Conservation (phyloP, 306 rosid species). For the Pterocarpus macrocarpus region DNA sequence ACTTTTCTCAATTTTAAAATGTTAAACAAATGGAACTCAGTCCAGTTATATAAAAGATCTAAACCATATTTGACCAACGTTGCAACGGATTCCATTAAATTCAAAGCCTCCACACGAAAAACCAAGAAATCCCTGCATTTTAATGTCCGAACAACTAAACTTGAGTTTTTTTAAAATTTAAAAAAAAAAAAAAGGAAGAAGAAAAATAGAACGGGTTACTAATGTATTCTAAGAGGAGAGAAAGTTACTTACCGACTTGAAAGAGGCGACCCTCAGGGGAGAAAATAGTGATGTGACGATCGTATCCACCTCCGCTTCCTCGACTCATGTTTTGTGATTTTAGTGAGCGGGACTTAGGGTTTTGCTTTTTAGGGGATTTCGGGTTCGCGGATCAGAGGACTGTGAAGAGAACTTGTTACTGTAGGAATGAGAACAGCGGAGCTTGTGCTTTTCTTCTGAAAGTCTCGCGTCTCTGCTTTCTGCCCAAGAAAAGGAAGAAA, state of each 20-base stretch:
- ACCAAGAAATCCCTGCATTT: background rate
- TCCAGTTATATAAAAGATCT: background rate
- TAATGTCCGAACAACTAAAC: background rate
- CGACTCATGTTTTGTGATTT: constrained; percentile 62
- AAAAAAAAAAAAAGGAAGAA: no score
- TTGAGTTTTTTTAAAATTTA: background rate
- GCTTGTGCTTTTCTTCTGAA: no score
- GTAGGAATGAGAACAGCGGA: no score
- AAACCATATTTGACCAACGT: background rate
- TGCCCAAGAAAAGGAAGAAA: no score
- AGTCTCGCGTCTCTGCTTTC: no score
- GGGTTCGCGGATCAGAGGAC: no score
- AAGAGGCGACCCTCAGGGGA: constrained; percentile 99
- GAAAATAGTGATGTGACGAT: constrained; percentile 98
- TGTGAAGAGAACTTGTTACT: no score
- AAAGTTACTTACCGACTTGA: constrained; percentile 62
- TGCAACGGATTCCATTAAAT: background rate
- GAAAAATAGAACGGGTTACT: background rate
- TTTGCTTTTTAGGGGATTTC: no score
- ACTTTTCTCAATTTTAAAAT: background rate
- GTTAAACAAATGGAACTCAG: no score
- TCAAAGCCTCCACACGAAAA: background rate
- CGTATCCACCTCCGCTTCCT: constrained; percentile 98
- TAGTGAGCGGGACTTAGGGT: background rate
- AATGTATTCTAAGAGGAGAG: background rate